A percentile compares a stretch with the other conserved stretches of the same genome.
Conservation (phyloP, 2,329 filamentous ascomycete genomes). For the Massarina eburnea region DNA sequence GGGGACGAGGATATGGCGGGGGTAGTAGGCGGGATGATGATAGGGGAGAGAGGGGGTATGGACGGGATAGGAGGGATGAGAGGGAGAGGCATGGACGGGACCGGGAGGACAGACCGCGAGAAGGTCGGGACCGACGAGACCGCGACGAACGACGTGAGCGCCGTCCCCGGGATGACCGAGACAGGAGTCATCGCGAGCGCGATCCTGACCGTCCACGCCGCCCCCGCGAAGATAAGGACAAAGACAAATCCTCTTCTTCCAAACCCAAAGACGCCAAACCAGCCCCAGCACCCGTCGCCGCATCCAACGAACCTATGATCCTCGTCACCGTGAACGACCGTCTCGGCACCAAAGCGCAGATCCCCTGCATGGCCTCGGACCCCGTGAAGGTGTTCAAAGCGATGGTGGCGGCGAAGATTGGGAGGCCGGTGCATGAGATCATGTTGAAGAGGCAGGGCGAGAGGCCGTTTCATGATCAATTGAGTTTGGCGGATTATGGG, state of each 20-base stretch:
- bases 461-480: constrained; percentile 87
- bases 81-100: not conserved
- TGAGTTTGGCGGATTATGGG: constrained; percentile 90
- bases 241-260: constrained; percentile 17
- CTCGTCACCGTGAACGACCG: constrained; percentile 92
- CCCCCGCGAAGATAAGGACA: constrained; percentile 41
- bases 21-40: no score
- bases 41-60: no score
- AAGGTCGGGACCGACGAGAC: constrained; percentile 45
- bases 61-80: constrained; percentile 8
- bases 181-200: constrained; percentile 13
- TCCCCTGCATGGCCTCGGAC: constrained; percentile 85
- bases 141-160: constrained; percentile 27
- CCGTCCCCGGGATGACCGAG: constrained; percentile 7
- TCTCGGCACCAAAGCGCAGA: constrained; percentile 92
- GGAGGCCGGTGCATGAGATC: constrained; percentile 87
- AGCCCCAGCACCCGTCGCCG: constrained; percentile 25
- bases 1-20: constrained; percentile 44
- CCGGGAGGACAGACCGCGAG: not conserved
- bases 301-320: constrained; percentile 75
- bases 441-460: constrained; percentile 90
- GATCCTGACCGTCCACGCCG: constrained; percentile 14
- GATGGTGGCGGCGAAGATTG: constrained; percentile 86
- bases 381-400: constrained; percentile 85
- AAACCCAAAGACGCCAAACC: constrained; percentile 34